A percentile compares a stretch with the other conserved stretches of the same genome.
Evolutionary conservation across 805 yeast species (phyloP).

Genomic region (Yamadazyma sp.): DNA sequence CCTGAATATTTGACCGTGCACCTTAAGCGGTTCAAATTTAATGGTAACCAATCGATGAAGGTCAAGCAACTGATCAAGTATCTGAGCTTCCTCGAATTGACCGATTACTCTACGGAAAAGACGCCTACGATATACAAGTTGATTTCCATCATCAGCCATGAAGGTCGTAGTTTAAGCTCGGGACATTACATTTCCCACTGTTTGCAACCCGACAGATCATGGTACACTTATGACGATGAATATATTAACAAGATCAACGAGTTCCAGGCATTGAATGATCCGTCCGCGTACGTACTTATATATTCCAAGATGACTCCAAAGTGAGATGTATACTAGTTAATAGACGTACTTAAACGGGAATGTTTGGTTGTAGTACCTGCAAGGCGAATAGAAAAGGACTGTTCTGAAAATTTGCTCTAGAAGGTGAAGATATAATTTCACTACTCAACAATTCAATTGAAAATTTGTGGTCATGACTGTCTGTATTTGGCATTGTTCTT

Average conservation of each 20-base stretch:
- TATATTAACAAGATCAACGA: slow-evolving; percentile 72
- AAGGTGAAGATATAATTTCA: no score
- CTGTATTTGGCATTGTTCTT: background rate
- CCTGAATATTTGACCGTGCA: slow-evolving; percentile 90
- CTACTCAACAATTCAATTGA: no score
- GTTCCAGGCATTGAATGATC: slow-evolving; percentile 72
- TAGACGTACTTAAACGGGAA: no score
- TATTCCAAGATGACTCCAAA: slow-evolving; percentile 66
- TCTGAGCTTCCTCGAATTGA: slow-evolving; percentile 72
- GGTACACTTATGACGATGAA: slow-evolving; percentile 96
- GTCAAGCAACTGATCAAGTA: slow-evolving; percentile 85
- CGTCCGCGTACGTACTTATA: slow-evolving; percentile 85
- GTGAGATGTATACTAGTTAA: slow-evolving; percentile 8
- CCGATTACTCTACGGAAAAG: slow-evolving; percentile 46
- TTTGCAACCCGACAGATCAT: slow-evolving; percentile 85
- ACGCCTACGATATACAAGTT: slow-evolving; percentile 61
- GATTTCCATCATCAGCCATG: slow-evolving; percentile 85
- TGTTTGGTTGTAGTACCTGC: no score
- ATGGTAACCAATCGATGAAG: slow-evolving; percentile 72
- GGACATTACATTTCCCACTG: slow-evolving; percentile 94
- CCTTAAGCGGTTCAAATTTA: slow-evolving; percentile 86
- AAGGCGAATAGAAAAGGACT: no score
- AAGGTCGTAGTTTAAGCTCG: slow-evolving; percentile 86
- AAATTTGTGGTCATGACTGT: no score
- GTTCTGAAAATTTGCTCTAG: no score